A percentile compares a stretch with the other conserved stretches of the same genome.
Evolutionary conservation across 257 asterid genomes (phyloP).

Genomic region (Salvia miltiorrhiza): DNA sequence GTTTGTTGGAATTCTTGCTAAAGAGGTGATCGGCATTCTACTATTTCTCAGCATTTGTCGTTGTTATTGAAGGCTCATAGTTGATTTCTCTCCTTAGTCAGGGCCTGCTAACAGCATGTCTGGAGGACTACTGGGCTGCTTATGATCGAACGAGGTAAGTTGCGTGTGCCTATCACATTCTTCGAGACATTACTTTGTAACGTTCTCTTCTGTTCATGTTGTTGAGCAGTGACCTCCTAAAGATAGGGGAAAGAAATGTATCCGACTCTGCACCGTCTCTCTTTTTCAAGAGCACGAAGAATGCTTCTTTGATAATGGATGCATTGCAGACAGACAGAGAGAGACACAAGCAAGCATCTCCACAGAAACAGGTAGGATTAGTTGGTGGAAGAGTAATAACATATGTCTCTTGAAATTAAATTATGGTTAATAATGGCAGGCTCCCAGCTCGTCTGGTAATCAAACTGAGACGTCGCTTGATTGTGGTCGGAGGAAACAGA

Average conservation of each 20-base stretch:
- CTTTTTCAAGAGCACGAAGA: slow-evolving; percentile 29
- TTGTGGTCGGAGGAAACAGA: slow-evolving; percentile 25
- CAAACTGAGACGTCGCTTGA: slow-evolving; percentile 24
- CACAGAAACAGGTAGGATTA: slow-evolving; percentile 34
- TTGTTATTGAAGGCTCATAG: slow-evolving; percentile 2
- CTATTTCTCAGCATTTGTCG: not conserved
- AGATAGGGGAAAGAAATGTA: slow-evolving; percentile 39
- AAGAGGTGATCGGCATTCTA: slow-evolving; percentile 51
- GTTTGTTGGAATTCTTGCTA: slow-evolving; percentile 64
- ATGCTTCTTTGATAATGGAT: slow-evolving; percentile 29
- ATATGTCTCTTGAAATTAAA: not conserved
- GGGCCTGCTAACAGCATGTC: slow-evolving; percentile 61
- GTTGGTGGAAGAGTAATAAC: not conserved
- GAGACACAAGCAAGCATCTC: slow-evolving; percentile 29
- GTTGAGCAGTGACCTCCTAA: slow-evolving; percentile 53
- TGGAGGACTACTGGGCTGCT: slow-evolving; percentile 76
- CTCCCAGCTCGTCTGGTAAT: slow-evolving; percentile 18
- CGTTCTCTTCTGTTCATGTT: slow-evolving; percentile 17
- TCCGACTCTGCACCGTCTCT: slow-evolving; percentile 34
- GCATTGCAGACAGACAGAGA: slow-evolving; percentile 36
- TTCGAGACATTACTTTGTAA: not conserved
- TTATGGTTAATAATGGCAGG: slow-evolving; percentile 39
- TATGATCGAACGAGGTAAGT: slow-evolving; percentile 51
- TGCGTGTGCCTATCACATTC: not conserved
- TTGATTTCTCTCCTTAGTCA: slow-evolving; percentile 50